Evolutionary conservation across 2,329 filamentous ascomycete species (phyloP), one percentile per base, ranked within the genome.

Genomic region (Parastagonospora avenae): DNA sequence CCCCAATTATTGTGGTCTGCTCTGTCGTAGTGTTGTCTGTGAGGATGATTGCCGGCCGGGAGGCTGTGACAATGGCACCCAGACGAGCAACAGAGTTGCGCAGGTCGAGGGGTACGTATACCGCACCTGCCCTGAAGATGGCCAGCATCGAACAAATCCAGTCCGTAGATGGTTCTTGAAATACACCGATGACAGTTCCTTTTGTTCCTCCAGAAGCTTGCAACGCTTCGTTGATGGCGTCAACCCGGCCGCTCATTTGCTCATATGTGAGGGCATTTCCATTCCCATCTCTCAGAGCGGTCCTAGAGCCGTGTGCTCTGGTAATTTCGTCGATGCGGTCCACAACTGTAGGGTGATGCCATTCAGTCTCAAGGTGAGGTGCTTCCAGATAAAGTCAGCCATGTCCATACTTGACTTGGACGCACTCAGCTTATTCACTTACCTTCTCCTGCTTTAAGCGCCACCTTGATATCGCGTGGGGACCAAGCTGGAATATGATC

Each of bases 131-230:
- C 0, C 70, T 62, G 47, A 71, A 54, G 38, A 80, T 76, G 8
- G 75, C 79, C 4, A 80, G 66, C 36, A 80, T 52, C 0, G 73
- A 74, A 36, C 49, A 64, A 4, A 76, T 60, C 63, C 64, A 76
- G 32, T 79, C 71, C 0, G 60, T 32, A 0, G 63, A 54, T 0
- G 79, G 67, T 4, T 76, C 45, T 33, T 76, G 74, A 45, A 78
- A 75, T 1, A 82, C 76, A 0, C 58, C 71, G 2, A 82, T 70
- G 1, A 8, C 11, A 1, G 12, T 4, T 8, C 54, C 45, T 28
- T 15, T 9, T 2, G 9, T 19, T 7, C 39, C 31, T 2, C 28
- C 37, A 10, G 27, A 4, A 2, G 41, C 12, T 4, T 4, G 2
- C 11, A 55, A 16, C 14, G 36, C 11, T 2, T n/a, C 30, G 1